These are phyloP conservation scores for Pestalotiopsis sp. DNA, from an alignment of 2,329 filamentous ascomycete species.

Conservation along the genomic window DNA sequence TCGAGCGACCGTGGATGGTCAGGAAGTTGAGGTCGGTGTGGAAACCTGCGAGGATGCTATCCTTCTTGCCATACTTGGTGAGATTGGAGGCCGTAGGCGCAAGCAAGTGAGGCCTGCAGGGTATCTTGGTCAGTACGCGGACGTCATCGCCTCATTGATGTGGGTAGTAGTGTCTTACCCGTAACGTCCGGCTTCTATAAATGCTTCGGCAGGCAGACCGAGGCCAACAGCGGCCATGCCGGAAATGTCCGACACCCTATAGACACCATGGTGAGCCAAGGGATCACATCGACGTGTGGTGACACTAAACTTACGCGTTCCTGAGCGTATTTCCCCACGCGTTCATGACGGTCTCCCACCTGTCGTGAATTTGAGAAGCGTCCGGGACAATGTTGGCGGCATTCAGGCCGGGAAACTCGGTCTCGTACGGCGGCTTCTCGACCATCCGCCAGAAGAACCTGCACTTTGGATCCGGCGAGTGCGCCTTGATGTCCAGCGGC, in stretches of 20 bases:
- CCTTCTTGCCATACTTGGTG: slow-evolving; percentile 49
- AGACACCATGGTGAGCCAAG: neutral
- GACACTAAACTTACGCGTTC: slow-evolving; percentile 49
- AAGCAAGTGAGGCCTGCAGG: slow-evolving; percentile 57
- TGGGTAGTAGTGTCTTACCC: slow-evolving; percentile 41
- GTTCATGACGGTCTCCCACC: slow-evolving; percentile 58
- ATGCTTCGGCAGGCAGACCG: slow-evolving; percentile 53
- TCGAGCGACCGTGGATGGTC: slow-evolving; percentile 65
- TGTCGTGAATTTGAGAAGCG: slow-evolving; percentile 47
- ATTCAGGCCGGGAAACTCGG: slow-evolving; percentile 57
- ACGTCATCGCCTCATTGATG: neutral
- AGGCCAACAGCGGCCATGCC: slow-evolving; percentile 62
- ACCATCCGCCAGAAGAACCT: slow-evolving; percentile 67
- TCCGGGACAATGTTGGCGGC: slow-evolving; percentile 57
- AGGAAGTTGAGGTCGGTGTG: slow-evolving; percentile 68
- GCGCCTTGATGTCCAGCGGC: slow-evolving; percentile 59
- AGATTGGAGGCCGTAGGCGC: slow-evolving; percentile 64
- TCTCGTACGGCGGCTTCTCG: slow-evolving; percentile 55
- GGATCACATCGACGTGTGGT: neutral
- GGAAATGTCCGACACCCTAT: slow-evolving; percentile 56
- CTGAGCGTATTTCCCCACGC: slow-evolving; percentile 64
- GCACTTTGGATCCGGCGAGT: slow-evolving; percentile 63
- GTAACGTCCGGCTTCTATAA: slow-evolving; percentile 57
- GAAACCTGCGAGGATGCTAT: slow-evolving; percentile 65
- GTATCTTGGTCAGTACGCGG: neutral